Base-by-base conservation (phyloP, 225 moss, liverwort and hornwort genomes). In the Marchantia paleacea region DNA sequence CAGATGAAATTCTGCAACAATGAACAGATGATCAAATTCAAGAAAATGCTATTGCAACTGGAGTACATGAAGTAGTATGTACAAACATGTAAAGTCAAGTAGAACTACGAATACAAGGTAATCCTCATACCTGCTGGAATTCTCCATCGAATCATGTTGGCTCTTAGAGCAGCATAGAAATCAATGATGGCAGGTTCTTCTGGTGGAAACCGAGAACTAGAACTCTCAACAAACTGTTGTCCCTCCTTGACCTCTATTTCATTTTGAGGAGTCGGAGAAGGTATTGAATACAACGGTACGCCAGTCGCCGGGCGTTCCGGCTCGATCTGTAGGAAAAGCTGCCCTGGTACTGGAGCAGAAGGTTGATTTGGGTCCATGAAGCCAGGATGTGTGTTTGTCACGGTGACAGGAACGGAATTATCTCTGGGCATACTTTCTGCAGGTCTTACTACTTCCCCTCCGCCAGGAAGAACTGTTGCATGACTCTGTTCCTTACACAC, bases 141-240 rank as follows among this genome's bases (percentile, higher is more conserved):
- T 52, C 83, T 81, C 88, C 88, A 88, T 14, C 88, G 88, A 15
- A 88, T 55, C 85, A 88, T 85, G 64, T 78, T 85, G 10, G 85
- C 81, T 49, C 85, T 77, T 8, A 88, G 77, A 52, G 75, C 28
- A 10, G 83, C 80, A 74, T 88, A 88, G 12, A 79, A 81, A 51
- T 81, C 81, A 69, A 50, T 75, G 12, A 78, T n/a, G 4, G 78
- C 49, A 60, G 22, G 73, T 68, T 81, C 81, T 60, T 20, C 55
- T 50, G 70, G 29, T 52, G 76, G 20, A 8, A 66, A 22, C 22
- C 51, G 12, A 52, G 29, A 49, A 60, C 28, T 18, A 16, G n/a
- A 29, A 12, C 11, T 63, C 16, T 62, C 55, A 31, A 66, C 49
- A 18, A 64, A 69, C 75, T 79, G 72, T 61, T 54, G 28, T 75